These are phyloP conservation scores for Sporothrix humicola DNA, from an alignment of 2,329 filamentous ascomycete species.

Conservation along the genomic window DNA sequence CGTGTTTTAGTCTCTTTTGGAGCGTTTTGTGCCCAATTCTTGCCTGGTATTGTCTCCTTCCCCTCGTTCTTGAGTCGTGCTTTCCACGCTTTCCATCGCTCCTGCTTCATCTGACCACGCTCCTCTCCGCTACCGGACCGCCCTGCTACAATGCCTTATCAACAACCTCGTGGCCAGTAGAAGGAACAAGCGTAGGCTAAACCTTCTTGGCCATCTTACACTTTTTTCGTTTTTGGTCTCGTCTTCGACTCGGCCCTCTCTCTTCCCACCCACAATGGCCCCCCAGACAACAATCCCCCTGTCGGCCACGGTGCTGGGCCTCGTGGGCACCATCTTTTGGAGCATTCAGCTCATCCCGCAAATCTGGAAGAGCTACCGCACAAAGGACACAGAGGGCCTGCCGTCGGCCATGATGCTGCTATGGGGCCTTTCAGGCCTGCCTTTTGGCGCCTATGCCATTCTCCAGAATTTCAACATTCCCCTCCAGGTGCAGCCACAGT, in stretches of 20 bases:
- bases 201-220: not conserved
- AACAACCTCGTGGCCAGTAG: not conserved
- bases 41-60: not conserved
- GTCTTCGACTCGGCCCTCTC: not conserved
- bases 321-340: conserved; percentile 1
- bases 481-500: conserved; percentile 3
- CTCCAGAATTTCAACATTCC: conserved; percentile 2
- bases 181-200: not conserved
- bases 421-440: not conserved
- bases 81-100: no score
- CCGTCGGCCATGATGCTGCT: conserved; percentile 13
- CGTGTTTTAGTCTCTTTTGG: not conserved
- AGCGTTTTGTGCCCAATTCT: not conserved
- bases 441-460: conserved; percentile 1
- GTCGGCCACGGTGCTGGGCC: conserved; percentile 1
- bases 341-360: not conserved
- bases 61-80: no score
- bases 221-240: not conserved
- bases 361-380: conserved; percentile 7
- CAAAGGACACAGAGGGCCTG: conserved; percentile 1
- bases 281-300: conserved; percentile 8
- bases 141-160: not conserved
- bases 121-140: not conserved
- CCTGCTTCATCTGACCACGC: no score
- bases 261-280: not conserved